Evolutionary conservation across 2,329 filamentous ascomycete species (phyloP).

Genomic region (Shiraia sp.): DNA sequence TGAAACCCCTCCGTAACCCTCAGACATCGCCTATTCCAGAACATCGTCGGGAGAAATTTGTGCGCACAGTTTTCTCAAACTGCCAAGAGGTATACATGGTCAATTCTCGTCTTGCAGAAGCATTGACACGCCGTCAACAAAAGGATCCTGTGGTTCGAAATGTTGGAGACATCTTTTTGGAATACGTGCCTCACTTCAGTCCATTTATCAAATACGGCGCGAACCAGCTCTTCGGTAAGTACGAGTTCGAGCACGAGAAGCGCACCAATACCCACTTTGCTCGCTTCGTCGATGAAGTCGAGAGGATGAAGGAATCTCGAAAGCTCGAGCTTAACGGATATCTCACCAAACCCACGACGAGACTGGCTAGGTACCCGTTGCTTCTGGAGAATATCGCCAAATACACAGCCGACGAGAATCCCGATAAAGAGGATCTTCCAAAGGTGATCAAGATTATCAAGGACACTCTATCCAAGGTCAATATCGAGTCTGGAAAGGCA

Average conservation of each 20-base stretch:
- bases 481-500: slow-evolving; percentile 92
- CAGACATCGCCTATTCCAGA: slow-evolving; percentile 82
- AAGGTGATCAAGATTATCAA: slow-evolving; percentile 86
- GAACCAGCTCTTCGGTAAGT: slow-evolving; percentile 94
- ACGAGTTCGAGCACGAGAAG: slow-evolving; percentile 96
- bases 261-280: slow-evolving; percentile 81
- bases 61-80: slow-evolving; percentile 93
- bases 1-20: slow-evolving; percentile 77
- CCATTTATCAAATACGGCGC: slow-evolving; percentile 97
- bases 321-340: slow-evolving; percentile 98
- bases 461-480: slow-evolving; percentile 84
- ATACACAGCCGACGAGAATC: slow-evolving; percentile 84
- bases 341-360: slow-evolving; percentile 93
- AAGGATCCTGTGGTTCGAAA: slow-evolving; percentile 86
- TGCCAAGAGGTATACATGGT: slow-evolving; percentile 93
- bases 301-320: slow-evolving; percentile 91
- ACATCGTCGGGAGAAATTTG: slow-evolving; percentile 83
- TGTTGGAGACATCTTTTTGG: slow-evolving; percentile 91
- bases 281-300: slow-evolving; percentile 94
- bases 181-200: slow-evolving; percentile 88
- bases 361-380: slow-evolving; percentile 90
- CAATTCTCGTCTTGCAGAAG: slow-evolving; percentile 83
- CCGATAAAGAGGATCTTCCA: slow-evolving; percentile 89
- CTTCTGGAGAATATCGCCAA: slow-evolving; percentile 90
- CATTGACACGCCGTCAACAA: slow-evolving; percentile 88